Evolutionary conservation across 352 stramenopile species (phyloP).

Genomic region (Phytophthora agathidicida): DNA sequence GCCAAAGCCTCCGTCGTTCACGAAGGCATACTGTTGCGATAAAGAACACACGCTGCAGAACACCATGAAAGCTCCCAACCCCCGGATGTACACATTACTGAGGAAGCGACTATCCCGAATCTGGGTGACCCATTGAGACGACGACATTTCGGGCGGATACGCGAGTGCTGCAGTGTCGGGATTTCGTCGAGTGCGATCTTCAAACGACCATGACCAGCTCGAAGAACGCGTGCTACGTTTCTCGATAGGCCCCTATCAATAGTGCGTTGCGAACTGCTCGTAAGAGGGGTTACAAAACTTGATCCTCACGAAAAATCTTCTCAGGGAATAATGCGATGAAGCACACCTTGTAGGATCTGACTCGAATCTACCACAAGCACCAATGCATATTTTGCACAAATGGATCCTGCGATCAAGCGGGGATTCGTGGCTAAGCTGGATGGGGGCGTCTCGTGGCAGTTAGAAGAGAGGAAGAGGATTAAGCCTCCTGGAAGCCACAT

Average conservation of each 20-base stretch:
- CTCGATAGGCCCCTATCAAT: slow-evolving; percentile 19
- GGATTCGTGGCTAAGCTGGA: too few species aligned
- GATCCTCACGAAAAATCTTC: too few species aligned
- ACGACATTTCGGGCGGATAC: slow-evolving; percentile 30
- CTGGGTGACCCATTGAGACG: slow-evolving; percentile 11
- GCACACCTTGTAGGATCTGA: too few species aligned
- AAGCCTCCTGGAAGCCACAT: too few species aligned
- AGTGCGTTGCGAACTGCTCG: slow-evolving; percentile 20
- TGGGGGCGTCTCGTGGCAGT: too few species aligned
- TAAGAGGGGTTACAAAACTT: too few species aligned
- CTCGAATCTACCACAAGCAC: too few species aligned
- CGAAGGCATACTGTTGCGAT: slow-evolving; percentile 31
- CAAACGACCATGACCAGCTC: not conserved
- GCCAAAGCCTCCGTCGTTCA: slow-evolving; percentile 6
- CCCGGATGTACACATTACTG: slow-evolving; percentile 45
- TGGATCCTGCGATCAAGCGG: too few species aligned
- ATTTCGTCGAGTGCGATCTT: slow-evolving; percentile 20
- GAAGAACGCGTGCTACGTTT: not conserved
- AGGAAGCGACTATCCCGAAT: slow-evolving; percentile 44
- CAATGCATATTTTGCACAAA: too few species aligned
- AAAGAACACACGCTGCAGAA: slow-evolving; percentile 34
- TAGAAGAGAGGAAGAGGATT: too few species aligned
- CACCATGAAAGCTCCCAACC: slow-evolving; percentile 30
- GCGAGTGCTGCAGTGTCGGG: slow-evolving; percentile 18
- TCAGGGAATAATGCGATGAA: too few species aligned